Evolutionary conservation across 2,329 filamentous ascomycete genomes (phyloP).

Genomic region (Trichoderma asperellum): DNA sequence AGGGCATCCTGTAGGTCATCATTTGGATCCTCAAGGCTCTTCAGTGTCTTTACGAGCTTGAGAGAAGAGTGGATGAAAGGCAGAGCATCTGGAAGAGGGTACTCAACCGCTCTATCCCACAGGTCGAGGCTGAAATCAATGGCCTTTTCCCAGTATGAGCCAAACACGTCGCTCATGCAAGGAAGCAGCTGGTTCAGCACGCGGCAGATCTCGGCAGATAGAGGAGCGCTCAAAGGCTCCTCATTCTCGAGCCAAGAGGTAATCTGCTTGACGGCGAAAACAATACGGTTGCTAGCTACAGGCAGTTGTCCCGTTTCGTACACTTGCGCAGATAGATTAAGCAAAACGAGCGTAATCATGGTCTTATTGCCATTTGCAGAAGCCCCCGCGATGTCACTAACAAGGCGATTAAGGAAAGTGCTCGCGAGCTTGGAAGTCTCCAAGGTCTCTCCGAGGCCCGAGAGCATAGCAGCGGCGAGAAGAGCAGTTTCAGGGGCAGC

Average conservation of each 20-base stretch:
- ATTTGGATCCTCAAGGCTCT: slow-evolving; percentile 71
- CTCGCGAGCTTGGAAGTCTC: slow-evolving; percentile 53
- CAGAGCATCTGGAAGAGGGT: slow-evolving; percentile 53
- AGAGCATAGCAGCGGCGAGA: slow-evolving; percentile 54
- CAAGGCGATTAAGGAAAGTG: slow-evolving; percentile 61
- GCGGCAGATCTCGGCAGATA: slow-evolving; percentile 59
- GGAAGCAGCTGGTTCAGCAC: slow-evolving; percentile 67
- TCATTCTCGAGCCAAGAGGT: slow-evolving; percentile 68
- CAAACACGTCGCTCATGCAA: slow-evolving; percentile 79
- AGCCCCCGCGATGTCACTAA: slow-evolving; percentile 63
- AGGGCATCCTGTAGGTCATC: slow-evolving; percentile 83
- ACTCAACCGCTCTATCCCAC: slow-evolving; percentile 56
- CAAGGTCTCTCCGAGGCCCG: slow-evolving; percentile 56
- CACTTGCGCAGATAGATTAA: slow-evolving; percentile 57
- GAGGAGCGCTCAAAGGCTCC: slow-evolving; percentile 46
- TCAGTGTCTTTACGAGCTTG: slow-evolving; percentile 67
- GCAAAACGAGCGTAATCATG: slow-evolving; percentile 54
- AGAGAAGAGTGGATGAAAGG: slow-evolving; percentile 73
- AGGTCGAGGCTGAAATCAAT: slow-evolving; percentile 62
- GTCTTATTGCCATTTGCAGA: slow-evolving; percentile 50
- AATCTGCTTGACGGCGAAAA: slow-evolving; percentile 82
- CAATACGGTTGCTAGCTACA: slow-evolving; percentile 68
- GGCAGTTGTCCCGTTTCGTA: slow-evolving; percentile 59
- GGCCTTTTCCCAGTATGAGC: slow-evolving; percentile 77
- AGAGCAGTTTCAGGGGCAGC: slow-evolving; percentile 52